These are phyloP conservation scores for Rhizopogon roseolus DNA, from an alignment of 768 basidiomycete species.

Conservation along the genomic window DNA sequence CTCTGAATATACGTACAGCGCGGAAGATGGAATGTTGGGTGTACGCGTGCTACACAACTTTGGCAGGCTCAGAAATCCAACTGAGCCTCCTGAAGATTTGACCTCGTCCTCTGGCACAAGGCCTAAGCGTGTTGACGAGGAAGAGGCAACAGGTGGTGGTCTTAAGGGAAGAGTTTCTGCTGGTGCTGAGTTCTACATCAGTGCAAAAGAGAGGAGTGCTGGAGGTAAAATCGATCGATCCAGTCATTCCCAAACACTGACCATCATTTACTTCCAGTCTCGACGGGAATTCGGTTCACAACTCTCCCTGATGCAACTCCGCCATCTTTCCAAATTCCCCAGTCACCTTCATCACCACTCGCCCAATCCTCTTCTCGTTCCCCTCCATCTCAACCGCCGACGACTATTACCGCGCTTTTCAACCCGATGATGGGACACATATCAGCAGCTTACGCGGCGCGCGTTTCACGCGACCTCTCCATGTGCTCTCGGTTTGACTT, in stretches of 20 bases:
- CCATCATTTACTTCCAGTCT: slow-evolving; percentile 46
- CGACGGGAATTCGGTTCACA: slow-evolving; percentile 90
- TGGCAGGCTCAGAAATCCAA: slow-evolving; percentile 52
- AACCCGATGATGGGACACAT: slow-evolving; percentile 97
- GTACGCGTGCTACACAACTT: slow-evolving; percentile 88
- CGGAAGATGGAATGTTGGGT: slow-evolving; percentile 93
- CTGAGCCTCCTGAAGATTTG: slow-evolving; percentile 32
- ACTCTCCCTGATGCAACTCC: slow-evolving; percentile 81
- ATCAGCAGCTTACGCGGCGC: slow-evolving; percentile 86
- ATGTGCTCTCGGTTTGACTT: slow-evolving; percentile 91
- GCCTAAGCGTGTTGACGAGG: slow-evolving; percentile 87
- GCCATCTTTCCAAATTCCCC: slow-evolving; percentile 52
- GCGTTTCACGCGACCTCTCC: slow-evolving; percentile 78
- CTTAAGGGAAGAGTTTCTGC: slow-evolving; percentile 86
- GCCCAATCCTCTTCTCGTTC: slow-evolving; percentile 23
- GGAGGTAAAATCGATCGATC: slow-evolving; percentile 57
- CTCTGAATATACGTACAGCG: slow-evolving; percentile 91
- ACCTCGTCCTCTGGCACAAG: slow-evolving; percentile 23
- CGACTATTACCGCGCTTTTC: slow-evolving; percentile 90
- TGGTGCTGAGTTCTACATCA: slow-evolving; percentile 92
- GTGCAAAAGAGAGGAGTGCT: slow-evolving; percentile 87
- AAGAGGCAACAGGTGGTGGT: slow-evolving; percentile 89
- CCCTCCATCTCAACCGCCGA: slow-evolving; percentile 70
- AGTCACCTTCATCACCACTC: slow-evolving; percentile 32
- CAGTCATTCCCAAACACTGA: slow-evolving; percentile 3